Evolutionary conservation across 805 yeast genomes (phyloP), one percentile per base, ranked within the genome.

Genomic region (Kazachstania viticola): DNA sequence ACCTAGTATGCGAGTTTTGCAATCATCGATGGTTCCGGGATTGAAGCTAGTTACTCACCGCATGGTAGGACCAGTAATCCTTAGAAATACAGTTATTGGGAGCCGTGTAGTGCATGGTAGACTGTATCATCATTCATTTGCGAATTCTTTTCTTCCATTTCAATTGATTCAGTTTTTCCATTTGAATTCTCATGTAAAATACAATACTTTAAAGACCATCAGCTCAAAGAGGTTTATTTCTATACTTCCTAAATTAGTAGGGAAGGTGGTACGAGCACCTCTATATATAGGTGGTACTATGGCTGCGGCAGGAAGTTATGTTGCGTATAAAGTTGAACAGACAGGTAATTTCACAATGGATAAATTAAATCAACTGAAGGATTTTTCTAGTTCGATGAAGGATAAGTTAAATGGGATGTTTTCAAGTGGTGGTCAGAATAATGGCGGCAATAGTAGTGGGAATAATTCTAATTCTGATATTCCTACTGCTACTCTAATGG

Each of bases 271-370:
- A 1, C 71, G 69, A 40, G 54, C 79, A 2, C 95, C 96, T 0
- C 88, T 84, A 0, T 78, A 78, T 39, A 61, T 85, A 0, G 97
- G 96, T 2, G 87, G 94, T 6, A 85, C 94, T 0, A 57, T 85
- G 22, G 95, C 94, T 3, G 97, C 96, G 9, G 95, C 94, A 6
- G 94, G 95, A 0, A 79, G 94, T 3, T 91, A 85, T 51, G 76
- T 88, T 30, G 84, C 87, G 14, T 87, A 87, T 55, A 88, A 91
- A 54, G 80, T 87, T 8, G 93, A 85, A 32, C 93, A 88, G 55
- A 94, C 94, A 1, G 67, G 82, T 0, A 64, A 54, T 24, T 82
- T 70, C 45, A 73, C 95, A 1, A 65, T 65, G 33, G 94, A 80
- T 38, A 73, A 73, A 48, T 45, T 88, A 27, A 63, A 65, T 7